Evolutionary conservation across 2,329 filamentous ascomycete genomes (phyloP), one percentile per base, ranked within the genome.

Genomic region (Paracamarosporium sp.): DNA sequence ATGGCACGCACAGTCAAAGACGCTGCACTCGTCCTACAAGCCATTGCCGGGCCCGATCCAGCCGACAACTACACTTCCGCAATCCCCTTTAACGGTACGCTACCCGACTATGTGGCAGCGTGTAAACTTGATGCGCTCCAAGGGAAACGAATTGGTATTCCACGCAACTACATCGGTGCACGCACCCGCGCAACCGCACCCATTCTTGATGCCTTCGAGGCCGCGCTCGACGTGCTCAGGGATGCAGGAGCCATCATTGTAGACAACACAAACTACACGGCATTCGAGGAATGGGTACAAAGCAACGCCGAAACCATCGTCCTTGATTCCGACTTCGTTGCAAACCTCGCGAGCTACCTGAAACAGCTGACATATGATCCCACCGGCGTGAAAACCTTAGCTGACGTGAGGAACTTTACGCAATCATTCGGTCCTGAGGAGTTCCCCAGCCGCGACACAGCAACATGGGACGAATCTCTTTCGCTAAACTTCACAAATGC

Each of bases 91-190:
- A 77, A 79, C 22, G 69, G 69, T 2, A 73, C 63, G 0, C 69
- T 83, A 1, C 88, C 88, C 0, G 79, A 91, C 69, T 91, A 90
- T 63, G 82, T 85, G 8, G 80, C 78, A 2, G 85, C 87, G 0
- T 85, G 88, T 67, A 80, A 85, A 20, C 72, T 80, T 20, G 79
- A 80, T 12, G 80, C 81, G 0, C 77, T 90, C 0, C 59, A 74
- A 11, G 86, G 85, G 7, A 85, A 85, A 51, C 82, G 88, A 1
- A 86, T 91, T 25, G 89, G 89, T 3, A 81, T 91, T 3, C 85
- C 88, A 0, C 80, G 84, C 17, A 88, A 89, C 62, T 78, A 84
- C 1, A 78, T 90, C 31, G 76, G 78, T 3, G 63, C 74, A 3
- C 72, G 66, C 5, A 62, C 66, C 22, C 36, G 64, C 3, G 61